Evolutionary conservation across 2,329 filamentous ascomycete species (phyloP).

Genomic region (Phoma sp.): DNA sequence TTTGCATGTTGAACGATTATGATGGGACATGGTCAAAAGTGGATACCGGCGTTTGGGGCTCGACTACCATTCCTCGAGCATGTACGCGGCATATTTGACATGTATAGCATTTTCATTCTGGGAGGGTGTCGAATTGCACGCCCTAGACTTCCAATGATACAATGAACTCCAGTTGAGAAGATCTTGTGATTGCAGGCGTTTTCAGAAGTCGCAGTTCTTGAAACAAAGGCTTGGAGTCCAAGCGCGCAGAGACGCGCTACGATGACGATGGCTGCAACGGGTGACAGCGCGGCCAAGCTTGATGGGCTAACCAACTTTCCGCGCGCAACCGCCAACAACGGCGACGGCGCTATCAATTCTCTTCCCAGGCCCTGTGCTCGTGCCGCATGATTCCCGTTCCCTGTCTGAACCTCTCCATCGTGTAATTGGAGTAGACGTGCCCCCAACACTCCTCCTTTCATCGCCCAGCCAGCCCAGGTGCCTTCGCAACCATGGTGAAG

Average conservation of each 20-base stretch:
- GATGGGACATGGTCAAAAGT: constrained; percentile 34
- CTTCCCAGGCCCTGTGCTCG: not conserved
- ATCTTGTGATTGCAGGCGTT: not conserved
- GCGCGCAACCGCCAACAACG: constrained; percentile 11
- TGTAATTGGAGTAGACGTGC: constrained; percentile 1
- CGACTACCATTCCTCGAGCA: constrained; percentile 25
- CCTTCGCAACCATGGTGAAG: constrained; percentile 43
- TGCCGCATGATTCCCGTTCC: constrained; percentile 5
- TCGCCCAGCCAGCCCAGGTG: not conserved
- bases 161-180: not conserved
- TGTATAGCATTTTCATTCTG: constrained; percentile 24
- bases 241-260: constrained; percentile 5
- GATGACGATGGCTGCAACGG: constrained; percentile 10
- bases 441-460: not conserved
- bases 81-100: constrained; percentile 27
- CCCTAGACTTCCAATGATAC: constrained; percentile 13
- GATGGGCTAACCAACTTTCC: constrained; percentile 14
- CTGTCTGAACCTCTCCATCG: not conserved
- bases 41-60: constrained; percentile 38
- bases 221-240: not conserved
- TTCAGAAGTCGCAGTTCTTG: not conserved
- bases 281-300: constrained; percentile 6
- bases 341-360: constrained; percentile 11
- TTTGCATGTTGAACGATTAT: constrained; percentile 24
- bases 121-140: constrained; percentile 10